Percentiles rank a stretch among this genome's conserved stretches.
These are phyloP conservation scores for Ophiostoma fasciatum DNA, from an alignment of 2,329 filamentous ascomycete species.

Conservation along the genomic window DNA sequence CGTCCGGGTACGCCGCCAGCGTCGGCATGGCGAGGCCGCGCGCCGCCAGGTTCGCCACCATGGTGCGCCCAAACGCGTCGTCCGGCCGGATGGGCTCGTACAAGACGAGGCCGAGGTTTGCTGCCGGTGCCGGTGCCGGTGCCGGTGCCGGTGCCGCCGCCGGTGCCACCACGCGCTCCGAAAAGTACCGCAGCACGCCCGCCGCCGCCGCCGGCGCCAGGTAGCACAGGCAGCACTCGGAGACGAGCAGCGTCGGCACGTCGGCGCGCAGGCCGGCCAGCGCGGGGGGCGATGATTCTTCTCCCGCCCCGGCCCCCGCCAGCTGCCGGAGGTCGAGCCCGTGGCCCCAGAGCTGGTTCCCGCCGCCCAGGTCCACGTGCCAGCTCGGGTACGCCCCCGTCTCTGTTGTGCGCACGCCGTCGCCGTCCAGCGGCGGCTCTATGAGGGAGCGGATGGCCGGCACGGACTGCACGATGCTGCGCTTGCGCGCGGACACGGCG, in stretches of 20 bases:
- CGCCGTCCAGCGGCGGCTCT: slow-evolving; percentile 15
- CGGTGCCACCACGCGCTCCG: slow-evolving; percentile 24
- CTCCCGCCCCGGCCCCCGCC: slow-evolving; percentile 10
- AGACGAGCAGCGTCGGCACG: slow-evolving; percentile 72
- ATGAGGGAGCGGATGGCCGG: slow-evolving; percentile 26
- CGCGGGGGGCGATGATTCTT: neutral
- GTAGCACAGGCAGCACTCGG: slow-evolving; percentile 93
- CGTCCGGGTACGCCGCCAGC: slow-evolving; percentile 53
- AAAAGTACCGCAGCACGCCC: slow-evolving; percentile 51
- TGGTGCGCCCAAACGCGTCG: slow-evolving; percentile 79
- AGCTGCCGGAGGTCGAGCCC: slow-evolving; percentile 57
- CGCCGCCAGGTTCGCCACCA: slow-evolving; percentile 77
- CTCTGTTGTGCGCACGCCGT: too few species aligned
- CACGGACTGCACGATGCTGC: slow-evolving; percentile 34
- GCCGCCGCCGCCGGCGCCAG: slow-evolving; percentile 51
- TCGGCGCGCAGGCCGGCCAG: slow-evolving; percentile 34
- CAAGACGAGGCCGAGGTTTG: slow-evolving; percentile 41
- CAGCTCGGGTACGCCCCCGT: slow-evolving; percentile 24
- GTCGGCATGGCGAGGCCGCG: slow-evolving; percentile 77
- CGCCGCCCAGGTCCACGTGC: slow-evolving; percentile 24
- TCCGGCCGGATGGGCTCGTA: slow-evolving; percentile 82
- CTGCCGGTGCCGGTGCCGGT: neutral
- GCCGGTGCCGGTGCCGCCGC: neutral
- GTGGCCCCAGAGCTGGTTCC: slow-evolving; percentile 38
- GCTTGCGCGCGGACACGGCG: slow-evolving; percentile 53